Evolutionary conservation across 345 rosid genomes (phyloP), one percentile per base, ranked within the genome.

Genomic region (Arabis alpina): DNA sequence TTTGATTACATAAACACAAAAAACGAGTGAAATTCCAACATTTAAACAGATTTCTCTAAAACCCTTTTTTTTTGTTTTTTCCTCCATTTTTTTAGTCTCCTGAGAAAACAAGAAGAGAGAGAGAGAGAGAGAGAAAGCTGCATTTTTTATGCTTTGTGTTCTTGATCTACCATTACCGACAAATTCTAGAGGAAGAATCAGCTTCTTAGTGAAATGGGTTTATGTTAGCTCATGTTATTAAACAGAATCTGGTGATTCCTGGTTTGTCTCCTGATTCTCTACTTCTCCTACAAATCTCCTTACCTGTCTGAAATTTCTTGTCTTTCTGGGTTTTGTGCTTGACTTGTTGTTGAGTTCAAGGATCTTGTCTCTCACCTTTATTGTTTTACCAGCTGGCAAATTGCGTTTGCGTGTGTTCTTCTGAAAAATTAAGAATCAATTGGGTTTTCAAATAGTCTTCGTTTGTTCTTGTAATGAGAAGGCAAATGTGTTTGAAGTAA

Each of bases 151-250:
- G 30, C 53, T 64, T 14, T 42, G 48, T 34, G 54, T 39, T 74
- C 76, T 74, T 84, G 89, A 84, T 85, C 85, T 81, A 72, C 78
- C 74, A 72, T 50, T 61, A 49, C 72, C 68, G 77, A 72, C 80
- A 73, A 64, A 56, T 59, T 47, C 67, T 37, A 60, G 62, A 63
- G 32, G 41, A 58, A 60, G 43, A 34, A 66, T 53, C 25, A 62
- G 70, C 63, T 75, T 63, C 11, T 40, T 61, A 37, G 49, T 40
- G 15, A n/a, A 68, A 70, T 80, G 84, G 78, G 82, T 50, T 28
- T 55, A 52, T 68, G 64, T 36, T 59, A 39, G 55, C 63, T 66
- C 57, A 52, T 60, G 34, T 68, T 45, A 12, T 48, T 32, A 53
- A 19, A 60, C 16, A 55, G 71, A 74, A 49, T 66, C 60, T 64